Percentiles rank a stretch among this genome's conserved stretches.
phyloP scores from a whole-genome alignment of 2,329 filamentous ascomycete genomes.

The Alternaria arbusti region DNA sequence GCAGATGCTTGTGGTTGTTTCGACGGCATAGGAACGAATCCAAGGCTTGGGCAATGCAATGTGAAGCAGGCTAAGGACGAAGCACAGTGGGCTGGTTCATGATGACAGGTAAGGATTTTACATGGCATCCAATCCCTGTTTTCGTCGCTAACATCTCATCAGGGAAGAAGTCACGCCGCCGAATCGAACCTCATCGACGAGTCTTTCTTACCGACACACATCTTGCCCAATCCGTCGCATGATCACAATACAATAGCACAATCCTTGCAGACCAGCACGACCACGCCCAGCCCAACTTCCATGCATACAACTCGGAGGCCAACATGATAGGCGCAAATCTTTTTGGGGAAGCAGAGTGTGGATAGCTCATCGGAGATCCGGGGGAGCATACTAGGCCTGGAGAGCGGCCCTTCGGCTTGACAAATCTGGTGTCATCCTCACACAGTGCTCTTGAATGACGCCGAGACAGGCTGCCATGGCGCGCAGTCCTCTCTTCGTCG shows the following conservation, averaged over 20 bases:
- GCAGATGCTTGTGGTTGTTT: no score
- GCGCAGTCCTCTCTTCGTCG: background rate
- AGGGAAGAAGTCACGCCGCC: background rate
- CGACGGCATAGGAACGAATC: background rate
- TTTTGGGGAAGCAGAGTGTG: background rate
- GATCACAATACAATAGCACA: background rate
- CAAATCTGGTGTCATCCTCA: background rate
- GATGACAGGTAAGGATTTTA: no score
- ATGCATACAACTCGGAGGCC: background rate
- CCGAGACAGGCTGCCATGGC: background rate
- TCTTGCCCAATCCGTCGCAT: background rate
- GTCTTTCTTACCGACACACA: no score
- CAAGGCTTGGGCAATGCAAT: background rate
- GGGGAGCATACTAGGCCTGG: background rate
- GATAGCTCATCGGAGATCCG: background rate
- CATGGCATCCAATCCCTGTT: background rate
- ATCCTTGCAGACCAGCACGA: background rate
- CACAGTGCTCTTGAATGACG: background rate
- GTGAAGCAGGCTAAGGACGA: background rate
- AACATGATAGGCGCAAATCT: background rate
- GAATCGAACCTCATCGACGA: background rate
- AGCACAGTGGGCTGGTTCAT: no score
- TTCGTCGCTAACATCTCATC: background rate
- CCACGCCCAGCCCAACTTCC: background rate
- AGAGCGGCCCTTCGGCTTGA: background rate